Conservation (phyloP, 2,329 filamentous ascomycete species). For the Sporothrix protearum region DNA sequence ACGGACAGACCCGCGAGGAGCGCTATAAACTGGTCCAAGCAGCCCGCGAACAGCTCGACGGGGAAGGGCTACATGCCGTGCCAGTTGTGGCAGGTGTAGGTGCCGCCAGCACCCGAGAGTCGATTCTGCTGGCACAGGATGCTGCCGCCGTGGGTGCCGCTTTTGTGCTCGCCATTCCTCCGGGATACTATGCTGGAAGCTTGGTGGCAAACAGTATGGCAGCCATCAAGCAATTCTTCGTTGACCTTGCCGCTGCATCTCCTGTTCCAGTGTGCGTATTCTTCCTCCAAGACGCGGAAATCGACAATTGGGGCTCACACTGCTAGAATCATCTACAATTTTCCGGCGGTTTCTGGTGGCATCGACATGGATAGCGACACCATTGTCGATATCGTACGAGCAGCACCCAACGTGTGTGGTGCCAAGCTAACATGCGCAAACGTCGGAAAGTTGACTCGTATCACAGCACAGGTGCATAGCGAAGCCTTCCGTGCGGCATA, state of each 20-base stretch:
- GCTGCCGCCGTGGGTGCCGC: constrained; percentile 39
- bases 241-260: constrained; percentile 28
- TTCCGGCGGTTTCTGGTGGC: constrained; percentile 29
- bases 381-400: constrained; percentile 28
- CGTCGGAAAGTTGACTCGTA: constrained; percentile 30
- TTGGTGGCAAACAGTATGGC: constrained; percentile 30
- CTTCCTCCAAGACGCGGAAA: background rate
- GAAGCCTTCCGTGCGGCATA: constrained; percentile 10
- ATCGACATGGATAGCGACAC: constrained; percentile 31
- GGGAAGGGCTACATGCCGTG: constrained; percentile 35
- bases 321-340: constrained; percentile 31
- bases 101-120: constrained; percentile 38
- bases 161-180: constrained; percentile 40
- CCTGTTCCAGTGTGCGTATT: constrained; percentile 29
- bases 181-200: constrained; percentile 41
- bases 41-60: constrained; percentile 14
- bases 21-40: constrained; percentile 15
- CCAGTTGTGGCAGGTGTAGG: constrained; percentile 47
- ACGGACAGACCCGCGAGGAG: constrained; percentile 20
- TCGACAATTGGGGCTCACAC: background rate
- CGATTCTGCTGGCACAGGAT: constrained; percentile 38
- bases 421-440: constrained; percentile 30
- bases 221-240: constrained; percentile 29
- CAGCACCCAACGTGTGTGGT: constrained; percentile 30
- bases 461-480: constrained; percentile 26